Percentiles rank a stretch among this genome's conserved stretches.
phyloP scores from a whole-genome alignment of 2,329 filamentous ascomycete species.

The Aspergillus pseudonomiae region DNA sequence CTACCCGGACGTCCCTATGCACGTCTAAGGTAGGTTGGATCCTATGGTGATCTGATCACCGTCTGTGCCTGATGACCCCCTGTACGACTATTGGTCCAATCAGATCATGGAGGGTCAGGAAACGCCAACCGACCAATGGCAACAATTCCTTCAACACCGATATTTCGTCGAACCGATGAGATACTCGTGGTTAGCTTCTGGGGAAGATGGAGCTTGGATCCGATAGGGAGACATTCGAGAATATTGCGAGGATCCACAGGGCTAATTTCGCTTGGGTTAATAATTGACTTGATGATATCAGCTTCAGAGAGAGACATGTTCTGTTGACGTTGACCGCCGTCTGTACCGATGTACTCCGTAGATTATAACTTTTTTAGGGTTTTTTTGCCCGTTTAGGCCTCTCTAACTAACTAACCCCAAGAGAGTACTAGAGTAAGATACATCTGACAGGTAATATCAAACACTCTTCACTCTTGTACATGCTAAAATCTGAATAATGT shows the following conservation, averaged over 20 bases:
- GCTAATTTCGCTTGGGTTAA: conserved; percentile 9
- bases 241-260: conserved; percentile 11
- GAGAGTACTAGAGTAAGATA: not conserved
- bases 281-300: not conserved
- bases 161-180: conserved; percentile 9
- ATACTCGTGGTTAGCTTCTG: conserved; percentile 16
- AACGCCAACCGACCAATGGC: conserved; percentile 8
- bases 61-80: conserved; percentile 18
- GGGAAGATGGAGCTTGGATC: conserved; percentile 14
- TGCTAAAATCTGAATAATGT: not conserved
- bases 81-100: conserved; percentile 10
- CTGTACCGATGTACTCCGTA: not conserved
- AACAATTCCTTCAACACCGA: conserved; percentile 15
- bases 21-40: not conserved
- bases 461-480: not conserved
- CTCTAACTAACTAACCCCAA: not conserved
- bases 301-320: not conserved
- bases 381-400: not conserved
- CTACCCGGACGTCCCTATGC: not conserved
- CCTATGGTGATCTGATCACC: conserved; percentile 12
- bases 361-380: conserved; percentile 1
- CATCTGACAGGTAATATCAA: not conserved
- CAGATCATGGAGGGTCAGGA: not conserved
- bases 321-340: not conserved
- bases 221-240: conserved; percentile 15